Evolutionary conservation across 2,329 filamentous ascomycete species (phyloP).

Genomic region (Aspergillus brunneoviolaceus): DNA sequence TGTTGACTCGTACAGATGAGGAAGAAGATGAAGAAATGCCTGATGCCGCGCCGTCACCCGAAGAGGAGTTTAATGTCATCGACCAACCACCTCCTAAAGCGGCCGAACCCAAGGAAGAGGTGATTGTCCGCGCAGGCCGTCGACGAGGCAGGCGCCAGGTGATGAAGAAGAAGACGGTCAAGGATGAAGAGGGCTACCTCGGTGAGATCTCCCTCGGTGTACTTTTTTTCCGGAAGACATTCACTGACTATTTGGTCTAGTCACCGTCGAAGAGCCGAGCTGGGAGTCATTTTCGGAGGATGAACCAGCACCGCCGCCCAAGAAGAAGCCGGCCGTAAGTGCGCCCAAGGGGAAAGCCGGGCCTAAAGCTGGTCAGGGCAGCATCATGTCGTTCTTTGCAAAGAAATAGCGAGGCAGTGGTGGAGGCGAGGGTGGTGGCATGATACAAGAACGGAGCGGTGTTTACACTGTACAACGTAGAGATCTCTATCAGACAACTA

Average conservation of each 20-base stretch:
- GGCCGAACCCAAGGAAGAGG: constrained; percentile 49
- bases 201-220: constrained; percentile 54
- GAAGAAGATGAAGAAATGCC: constrained; percentile 56
- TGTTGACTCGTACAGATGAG: constrained; percentile 25
- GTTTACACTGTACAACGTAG: too few relatives aligned
- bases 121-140: constrained; percentile 62
- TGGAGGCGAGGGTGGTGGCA: neutral
- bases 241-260: constrained; percentile 46
- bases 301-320: constrained; percentile 58
- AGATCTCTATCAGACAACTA: too few relatives aligned
- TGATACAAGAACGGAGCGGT: neutral
- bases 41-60: constrained; percentile 49
- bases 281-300: constrained; percentile 97
- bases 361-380: constrained; percentile 62
- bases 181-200: constrained; percentile 87
- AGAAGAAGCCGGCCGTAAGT: constrained; percentile 48
- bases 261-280: constrained; percentile 77
- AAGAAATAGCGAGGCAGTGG: constrained; percentile 61
- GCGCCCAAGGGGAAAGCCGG: constrained; percentile 54
- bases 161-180: constrained; percentile 81
- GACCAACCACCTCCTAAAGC: constrained; percentile 43
- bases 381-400: constrained; percentile 87
- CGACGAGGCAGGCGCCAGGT: constrained; percentile 75
- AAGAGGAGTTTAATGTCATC: constrained; percentile 40
- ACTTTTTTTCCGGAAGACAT: neutral